A percentile compares a stretch with the other conserved stretches of the same genome.
phyloP scores from a whole-genome alignment of 306 rosid species.

The Gleditsia sinensis region DNA sequence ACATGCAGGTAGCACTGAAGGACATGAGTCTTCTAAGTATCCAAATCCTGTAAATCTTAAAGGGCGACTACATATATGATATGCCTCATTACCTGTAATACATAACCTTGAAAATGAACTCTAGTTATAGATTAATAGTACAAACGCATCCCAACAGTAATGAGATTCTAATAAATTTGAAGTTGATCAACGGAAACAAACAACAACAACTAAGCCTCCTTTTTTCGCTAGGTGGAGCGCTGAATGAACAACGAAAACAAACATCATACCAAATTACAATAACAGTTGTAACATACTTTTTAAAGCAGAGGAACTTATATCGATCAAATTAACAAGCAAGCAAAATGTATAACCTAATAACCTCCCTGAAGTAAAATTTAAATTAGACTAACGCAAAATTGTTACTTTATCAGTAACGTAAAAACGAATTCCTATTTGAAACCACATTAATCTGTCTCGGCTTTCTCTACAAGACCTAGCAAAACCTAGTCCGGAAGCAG shows the following conservation, averaged over 20 bases:
- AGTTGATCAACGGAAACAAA: conserved; percentile 9
- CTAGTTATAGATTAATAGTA: not conserved
- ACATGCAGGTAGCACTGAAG: not conserved
- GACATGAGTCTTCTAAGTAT: not conserved
- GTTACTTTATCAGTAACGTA: not conserved
- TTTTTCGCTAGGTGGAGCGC: too few species aligned
- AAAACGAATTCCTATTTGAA: not conserved
- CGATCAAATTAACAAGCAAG: not conserved
- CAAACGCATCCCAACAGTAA: not conserved
- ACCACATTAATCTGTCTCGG: not conserved
- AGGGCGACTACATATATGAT: not conserved
- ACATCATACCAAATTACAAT: conserved; percentile 2
- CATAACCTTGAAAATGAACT: not conserved
- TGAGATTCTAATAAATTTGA: not conserved
- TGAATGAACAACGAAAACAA: conserved; percentile 12
- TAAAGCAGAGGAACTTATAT: conserved; percentile 6
- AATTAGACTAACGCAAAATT: not conserved
- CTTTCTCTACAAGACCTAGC: not conserved
- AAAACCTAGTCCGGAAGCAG: not conserved
- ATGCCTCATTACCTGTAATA: not conserved
- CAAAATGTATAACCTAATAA: not conserved
- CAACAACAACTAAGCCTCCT: too few species aligned
- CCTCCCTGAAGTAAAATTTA: not conserved
- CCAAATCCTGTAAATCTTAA: not conserved
- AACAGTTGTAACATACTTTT: not conserved